These are phyloP conservation scores for Ophiostoma triangulosporum DNA, from an alignment of 2,329 filamentous ascomycete species.

Conservation along the genomic window DNA sequence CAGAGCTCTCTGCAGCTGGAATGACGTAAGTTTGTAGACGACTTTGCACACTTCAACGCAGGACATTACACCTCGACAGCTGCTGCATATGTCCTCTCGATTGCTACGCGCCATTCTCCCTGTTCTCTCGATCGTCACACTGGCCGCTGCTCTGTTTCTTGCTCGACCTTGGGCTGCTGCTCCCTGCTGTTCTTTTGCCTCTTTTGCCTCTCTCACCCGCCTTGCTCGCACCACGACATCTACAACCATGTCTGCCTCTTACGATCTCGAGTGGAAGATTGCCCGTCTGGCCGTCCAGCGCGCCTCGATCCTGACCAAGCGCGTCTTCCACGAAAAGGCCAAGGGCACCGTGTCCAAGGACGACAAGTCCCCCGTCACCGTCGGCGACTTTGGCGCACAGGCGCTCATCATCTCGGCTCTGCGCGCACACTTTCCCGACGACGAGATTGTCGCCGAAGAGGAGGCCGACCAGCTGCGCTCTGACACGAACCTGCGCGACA, in stretches of 20 bases:
- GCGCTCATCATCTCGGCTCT: slow-evolving; percentile 89
- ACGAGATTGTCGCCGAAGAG: slow-evolving; percentile 91
- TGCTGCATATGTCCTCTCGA: too few relatives aligned
- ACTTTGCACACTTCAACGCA: background rate
- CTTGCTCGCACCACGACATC: background rate
- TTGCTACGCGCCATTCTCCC: background rate
- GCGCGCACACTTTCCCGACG: slow-evolving; percentile 74
- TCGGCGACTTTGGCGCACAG: slow-evolving; percentile 95
- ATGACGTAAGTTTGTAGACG: background rate
- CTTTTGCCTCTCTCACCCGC: background rate
- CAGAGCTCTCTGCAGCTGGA: background rate
- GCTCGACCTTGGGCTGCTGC: background rate
- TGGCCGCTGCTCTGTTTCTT: background rate
- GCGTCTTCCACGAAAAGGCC: slow-evolving; percentile 60
- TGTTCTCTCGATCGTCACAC: background rate
- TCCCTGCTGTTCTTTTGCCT: background rate
- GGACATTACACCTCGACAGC: background rate
- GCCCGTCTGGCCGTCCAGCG: slow-evolving; percentile 84
- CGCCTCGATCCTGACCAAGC: slow-evolving; percentile 41
- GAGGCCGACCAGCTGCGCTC: slow-evolving; percentile 69
- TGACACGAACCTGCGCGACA: slow-evolving; percentile 53
- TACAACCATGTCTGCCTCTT: slow-evolving; percentile 28
- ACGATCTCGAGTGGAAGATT: slow-evolving; percentile 66
- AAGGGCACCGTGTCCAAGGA: slow-evolving; percentile 92
- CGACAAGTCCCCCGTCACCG: slow-evolving; percentile 92